Evolutionary conservation across 2,329 filamentous ascomycete genomes (phyloP).

Genomic region (Talaromyces funiculosus): DNA sequence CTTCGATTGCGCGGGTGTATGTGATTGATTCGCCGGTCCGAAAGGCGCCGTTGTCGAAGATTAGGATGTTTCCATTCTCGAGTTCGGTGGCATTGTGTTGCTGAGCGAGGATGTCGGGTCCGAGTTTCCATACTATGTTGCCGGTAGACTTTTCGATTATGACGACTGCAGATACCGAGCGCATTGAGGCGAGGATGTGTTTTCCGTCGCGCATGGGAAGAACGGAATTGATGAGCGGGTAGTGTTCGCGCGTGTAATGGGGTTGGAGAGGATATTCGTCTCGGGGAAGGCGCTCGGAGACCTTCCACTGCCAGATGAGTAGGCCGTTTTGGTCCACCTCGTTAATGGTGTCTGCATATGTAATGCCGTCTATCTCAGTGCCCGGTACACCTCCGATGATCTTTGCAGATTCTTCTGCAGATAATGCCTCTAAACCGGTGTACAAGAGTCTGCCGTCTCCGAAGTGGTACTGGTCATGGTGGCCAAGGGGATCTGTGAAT

Average conservation of each 20-base stretch:
- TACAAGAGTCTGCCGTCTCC: slow-evolving; percentile 41
- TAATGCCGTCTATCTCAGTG: slow-evolving; percentile 25
- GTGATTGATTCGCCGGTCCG: slow-evolving; percentile 36
- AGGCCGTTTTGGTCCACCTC: slow-evolving; percentile 36
- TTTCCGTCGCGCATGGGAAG: slow-evolving; percentile 34
- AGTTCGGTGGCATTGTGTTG: slow-evolving; percentile 44
- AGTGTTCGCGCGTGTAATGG: slow-evolving; percentile 27
- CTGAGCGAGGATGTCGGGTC: slow-evolving; percentile 37
- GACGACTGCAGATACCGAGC: slow-evolving; percentile 40
- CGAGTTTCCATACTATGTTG: slow-evolving; percentile 40
- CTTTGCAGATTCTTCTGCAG: slow-evolving; percentile 28
- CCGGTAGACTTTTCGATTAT: slow-evolving; percentile 39
- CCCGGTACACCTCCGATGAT: slow-evolving; percentile 40
- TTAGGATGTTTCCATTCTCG: slow-evolving; percentile 38
- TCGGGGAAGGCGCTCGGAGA: slow-evolving; percentile 37
- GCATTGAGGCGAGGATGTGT: slow-evolving; percentile 41
- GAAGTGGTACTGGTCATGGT: slow-evolving; percentile 45
- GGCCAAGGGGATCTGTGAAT: slow-evolving; percentile 38
- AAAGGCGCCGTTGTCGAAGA: slow-evolving; percentile 46
- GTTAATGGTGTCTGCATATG: slow-evolving; percentile 40
- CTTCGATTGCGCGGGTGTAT: slow-evolving; percentile 41
- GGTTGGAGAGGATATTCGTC: slow-evolving; percentile 37
- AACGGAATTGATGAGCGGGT: slow-evolving; percentile 44
- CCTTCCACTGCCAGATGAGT: slow-evolving; percentile 42
- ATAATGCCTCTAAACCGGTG: slow-evolving; percentile 39